Conservation (phyloP, 805 yeast species). For the Candida succiphila region DNA sequence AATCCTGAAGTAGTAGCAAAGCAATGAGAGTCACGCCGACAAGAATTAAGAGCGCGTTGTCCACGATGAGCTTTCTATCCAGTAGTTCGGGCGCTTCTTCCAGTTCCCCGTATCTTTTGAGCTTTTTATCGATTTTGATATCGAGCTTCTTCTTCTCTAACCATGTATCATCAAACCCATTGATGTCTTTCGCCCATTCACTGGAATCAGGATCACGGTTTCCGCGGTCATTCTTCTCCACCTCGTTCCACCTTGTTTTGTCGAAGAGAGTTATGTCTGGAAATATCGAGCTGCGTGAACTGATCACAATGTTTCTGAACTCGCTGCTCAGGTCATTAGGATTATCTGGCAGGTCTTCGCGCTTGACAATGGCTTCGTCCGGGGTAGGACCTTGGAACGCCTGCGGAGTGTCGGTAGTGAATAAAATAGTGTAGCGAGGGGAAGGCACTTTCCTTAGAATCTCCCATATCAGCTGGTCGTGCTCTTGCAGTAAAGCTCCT, state of each 20-base stretch:
- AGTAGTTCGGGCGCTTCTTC: slow-evolving; percentile 28
- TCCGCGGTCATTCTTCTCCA: slow-evolving; percentile 41
- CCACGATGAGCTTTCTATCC: slow-evolving; percentile 35
- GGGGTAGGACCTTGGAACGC: slow-evolving; percentile 9
- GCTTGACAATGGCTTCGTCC: slow-evolving; percentile 6
- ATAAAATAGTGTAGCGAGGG: slow-evolving; percentile 55
- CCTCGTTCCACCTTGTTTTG: slow-evolving; percentile 37
- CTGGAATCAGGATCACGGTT: slow-evolving; percentile 18
- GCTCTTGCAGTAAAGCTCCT: slow-evolving; percentile 6
- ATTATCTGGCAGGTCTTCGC: slow-evolving; percentile 22
- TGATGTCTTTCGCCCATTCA: slow-evolving; percentile 19
- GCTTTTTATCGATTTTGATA: slow-evolving; percentile 8
- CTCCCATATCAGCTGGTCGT: slow-evolving; percentile 33
- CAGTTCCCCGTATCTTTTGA: slow-evolving; percentile 18
- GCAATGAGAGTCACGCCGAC: slow-evolving; percentile 1
- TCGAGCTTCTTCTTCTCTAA: slow-evolving; percentile 14
- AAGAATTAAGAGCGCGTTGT: slow-evolving; percentile 36
- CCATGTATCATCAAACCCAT: slow-evolving; percentile 20
- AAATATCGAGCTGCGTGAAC: slow-evolving; percentile 33
- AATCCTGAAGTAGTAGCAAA: neutral
- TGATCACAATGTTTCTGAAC: slow-evolving; percentile 12
- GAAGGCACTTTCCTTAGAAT: slow-evolving; percentile 64
- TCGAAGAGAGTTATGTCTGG: slow-evolving; percentile 44
- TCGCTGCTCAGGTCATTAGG: slow-evolving; percentile 23
- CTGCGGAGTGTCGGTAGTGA: slow-evolving; percentile 32